Percentiles rank a stretch among this genome's conserved stretches.
Evolutionary conservation across 2,329 filamentous ascomycete species (phyloP).

Genomic region (Chrysoporthe deuterocubensis): DNA sequence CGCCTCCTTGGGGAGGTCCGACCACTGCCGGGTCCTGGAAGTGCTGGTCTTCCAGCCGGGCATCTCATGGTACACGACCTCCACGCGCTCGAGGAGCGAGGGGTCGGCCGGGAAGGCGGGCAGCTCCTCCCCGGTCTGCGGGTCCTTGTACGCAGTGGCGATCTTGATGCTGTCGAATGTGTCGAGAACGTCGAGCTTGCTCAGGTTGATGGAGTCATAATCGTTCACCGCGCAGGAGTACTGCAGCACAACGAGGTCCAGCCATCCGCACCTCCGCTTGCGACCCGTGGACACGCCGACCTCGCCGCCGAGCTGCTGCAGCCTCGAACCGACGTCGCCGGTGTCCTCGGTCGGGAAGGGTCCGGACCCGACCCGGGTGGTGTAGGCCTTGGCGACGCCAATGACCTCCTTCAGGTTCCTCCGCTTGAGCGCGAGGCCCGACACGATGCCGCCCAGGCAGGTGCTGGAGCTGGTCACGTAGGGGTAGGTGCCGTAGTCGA

Average conservation of each 20-base stretch:
- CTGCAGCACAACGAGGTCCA: too few species aligned
- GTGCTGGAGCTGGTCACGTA: constrained; percentile 62
- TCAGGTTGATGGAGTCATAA: constrained; percentile 66
- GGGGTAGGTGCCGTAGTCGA: constrained; percentile 65
- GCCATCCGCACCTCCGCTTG: constrained; percentile 59
- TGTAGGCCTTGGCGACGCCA: constrained; percentile 70
- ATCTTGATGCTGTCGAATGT: constrained; percentile 76
- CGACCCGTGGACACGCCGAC: constrained; percentile 51
- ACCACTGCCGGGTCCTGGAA: constrained; percentile 57
- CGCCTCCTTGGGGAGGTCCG: constrained; percentile 67
- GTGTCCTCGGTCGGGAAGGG: constrained; percentile 64
- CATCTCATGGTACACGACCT: constrained; percentile 71
- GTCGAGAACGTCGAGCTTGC: constrained; percentile 72
- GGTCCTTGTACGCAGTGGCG: constrained; percentile 69
- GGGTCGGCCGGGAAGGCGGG: constrained; percentile 69
- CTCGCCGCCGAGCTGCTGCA: constrained; percentile 46
- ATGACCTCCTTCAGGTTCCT: constrained; percentile 58
- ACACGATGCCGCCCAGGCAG: constrained; percentile 61
- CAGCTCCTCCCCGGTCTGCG: constrained; percentile 47
- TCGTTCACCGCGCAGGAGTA: constrained; percentile 62
- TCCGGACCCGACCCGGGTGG: constrained; percentile 62
- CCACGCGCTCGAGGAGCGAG: constrained; percentile 58
- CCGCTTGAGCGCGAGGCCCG: constrained; percentile 59
- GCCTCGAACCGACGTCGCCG: constrained; percentile 37
- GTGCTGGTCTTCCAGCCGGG: constrained; percentile 65